A percentile compares a stretch with the other conserved stretches of the same genome.
phyloP scores from a whole-genome alignment of 1,284 basidiomycete genomes.

The Rhodotorula sp. region DNA sequence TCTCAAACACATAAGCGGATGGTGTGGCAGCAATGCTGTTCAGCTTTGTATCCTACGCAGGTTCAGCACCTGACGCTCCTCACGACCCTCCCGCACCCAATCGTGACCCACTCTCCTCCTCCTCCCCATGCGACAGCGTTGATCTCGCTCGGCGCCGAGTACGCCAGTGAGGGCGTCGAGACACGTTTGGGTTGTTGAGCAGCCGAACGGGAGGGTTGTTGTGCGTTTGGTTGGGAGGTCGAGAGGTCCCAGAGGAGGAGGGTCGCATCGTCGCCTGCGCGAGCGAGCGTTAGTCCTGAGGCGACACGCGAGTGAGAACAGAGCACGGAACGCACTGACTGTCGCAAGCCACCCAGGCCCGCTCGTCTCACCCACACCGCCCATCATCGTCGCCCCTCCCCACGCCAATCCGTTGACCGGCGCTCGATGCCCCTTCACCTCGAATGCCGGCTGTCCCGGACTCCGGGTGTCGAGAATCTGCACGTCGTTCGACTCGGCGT shows the following conservation, averaged over 20 bases:
- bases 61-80: slow-evolving; percentile 51
- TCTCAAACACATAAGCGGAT: too few relatives aligned
- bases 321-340: slow-evolving; percentile 47
- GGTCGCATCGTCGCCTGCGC: slow-evolving; percentile 82
- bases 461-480: slow-evolving; percentile 92
- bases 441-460: slow-evolving; percentile 88
- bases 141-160: slow-evolving; percentile 74
- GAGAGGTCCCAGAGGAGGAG: slow-evolving; percentile 81
- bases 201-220: slow-evolving; percentile 19
- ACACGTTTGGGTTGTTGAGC: slow-evolving; percentile 49
- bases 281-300: not conserved
- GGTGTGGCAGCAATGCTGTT: too few relatives aligned
- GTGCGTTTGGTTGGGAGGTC: slow-evolving; percentile 51
- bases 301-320: not conserved
- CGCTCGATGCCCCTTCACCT: slow-evolving; percentile 73
- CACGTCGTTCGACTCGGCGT: slow-evolving; percentile 79
- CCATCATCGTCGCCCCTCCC: slow-evolving; percentile 58
- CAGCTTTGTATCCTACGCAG: too few relatives aligned
- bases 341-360: slow-evolving; percentile 76
- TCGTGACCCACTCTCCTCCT: slow-evolving; percentile 81
- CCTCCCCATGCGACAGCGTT: slow-evolving; percentile 75
- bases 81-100: slow-evolving; percentile 77
- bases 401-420: slow-evolving; percentile 81
- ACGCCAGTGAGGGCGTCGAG: slow-evolving; percentile 75
- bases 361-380: slow-evolving; percentile 51